phyloP scores from a whole-genome alignment of 331 rosid genomes.

The Dryas integrifolia region DNA sequence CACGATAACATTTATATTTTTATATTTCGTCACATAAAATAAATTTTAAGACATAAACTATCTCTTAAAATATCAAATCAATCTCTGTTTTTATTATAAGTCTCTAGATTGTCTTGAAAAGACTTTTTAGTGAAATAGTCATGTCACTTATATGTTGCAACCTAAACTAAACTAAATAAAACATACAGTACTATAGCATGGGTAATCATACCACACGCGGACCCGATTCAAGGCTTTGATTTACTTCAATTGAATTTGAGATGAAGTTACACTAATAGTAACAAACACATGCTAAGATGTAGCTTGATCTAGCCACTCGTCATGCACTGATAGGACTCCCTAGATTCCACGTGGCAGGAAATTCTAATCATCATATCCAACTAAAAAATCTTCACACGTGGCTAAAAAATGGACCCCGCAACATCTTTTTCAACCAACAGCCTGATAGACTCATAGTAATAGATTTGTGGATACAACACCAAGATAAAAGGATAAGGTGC shows the following conservation, averaged over 20 bases:
- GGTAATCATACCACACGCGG: too few relatives aligned
- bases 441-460: slow-evolving; percentile 20
- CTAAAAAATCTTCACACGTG: slow-evolving; percentile 18
- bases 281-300: neutral
- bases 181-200: too few relatives aligned
- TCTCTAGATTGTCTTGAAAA: too few relatives aligned
- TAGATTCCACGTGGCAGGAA: slow-evolving; percentile 32
- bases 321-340: slow-evolving; percentile 31
- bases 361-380: slow-evolving; percentile 21
- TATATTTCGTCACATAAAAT: too few relatives aligned
- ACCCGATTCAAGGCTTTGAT: too few relatives aligned
- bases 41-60: too few relatives aligned
- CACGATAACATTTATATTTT: too few relatives aligned
- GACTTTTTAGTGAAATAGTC: too few relatives aligned
- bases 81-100: too few relatives aligned
- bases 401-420: slow-evolving; percentile 40
- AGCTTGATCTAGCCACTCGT: slow-evolving; percentile 40
- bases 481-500: slow-evolving; percentile 77
- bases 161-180: too few relatives aligned
- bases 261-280: neutral
- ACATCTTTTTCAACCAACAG: slow-evolving; percentile 52
- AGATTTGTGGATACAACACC: slow-evolving; percentile 46
- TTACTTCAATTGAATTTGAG: neutral
- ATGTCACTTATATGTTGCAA: too few relatives aligned
- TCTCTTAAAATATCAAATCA: too few relatives aligned